phyloP scores from a whole-genome alignment of 2,329 filamentous ascomycete genomes.

The Parastagonospora avenae region DNA sequence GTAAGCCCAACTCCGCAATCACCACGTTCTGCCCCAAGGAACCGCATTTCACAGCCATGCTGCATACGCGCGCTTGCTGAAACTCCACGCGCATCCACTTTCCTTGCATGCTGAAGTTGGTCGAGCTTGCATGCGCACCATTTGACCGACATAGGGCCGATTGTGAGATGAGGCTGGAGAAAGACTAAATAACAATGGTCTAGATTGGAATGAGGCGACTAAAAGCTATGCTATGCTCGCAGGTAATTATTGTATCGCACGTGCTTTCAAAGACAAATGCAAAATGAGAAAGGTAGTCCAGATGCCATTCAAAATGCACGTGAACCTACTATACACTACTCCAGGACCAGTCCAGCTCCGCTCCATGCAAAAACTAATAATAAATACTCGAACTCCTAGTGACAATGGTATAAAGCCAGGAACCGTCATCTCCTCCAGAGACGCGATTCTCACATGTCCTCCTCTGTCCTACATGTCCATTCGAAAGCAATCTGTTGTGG shows the following conservation, averaged over 20 bases:
- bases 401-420: constrained; percentile 38
- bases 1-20: constrained; percentile 2
- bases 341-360: constrained; percentile 8
- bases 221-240: background rate
- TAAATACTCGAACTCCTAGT: constrained; percentile 14
- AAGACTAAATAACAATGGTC: background rate
- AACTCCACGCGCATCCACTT: background rate
- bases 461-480: constrained; percentile 33
- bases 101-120: background rate
- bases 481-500: constrained; percentile 44
- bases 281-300: constrained; percentile 2
- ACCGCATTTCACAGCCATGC: background rate
- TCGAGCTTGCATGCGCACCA: background rate
- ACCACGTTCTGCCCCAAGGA: constrained; percentile 1
- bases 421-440: constrained; percentile 8
- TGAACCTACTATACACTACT: constrained; percentile 16
- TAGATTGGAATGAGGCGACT: background rate
- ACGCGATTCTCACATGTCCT: constrained; percentile 19
- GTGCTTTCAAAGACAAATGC: background rate
- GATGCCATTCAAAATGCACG: constrained; percentile 25
- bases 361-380: constrained; percentile 25
- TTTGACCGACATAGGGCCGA: no score
- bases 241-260: background rate
- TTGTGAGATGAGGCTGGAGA: no score
- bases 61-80: constrained; percentile 9